A percentile compares a stretch with the other conserved stretches of the same genome.
Conservation (phyloP, 164 flowering plant genomes). For the Nelumbo lutea region DNA sequence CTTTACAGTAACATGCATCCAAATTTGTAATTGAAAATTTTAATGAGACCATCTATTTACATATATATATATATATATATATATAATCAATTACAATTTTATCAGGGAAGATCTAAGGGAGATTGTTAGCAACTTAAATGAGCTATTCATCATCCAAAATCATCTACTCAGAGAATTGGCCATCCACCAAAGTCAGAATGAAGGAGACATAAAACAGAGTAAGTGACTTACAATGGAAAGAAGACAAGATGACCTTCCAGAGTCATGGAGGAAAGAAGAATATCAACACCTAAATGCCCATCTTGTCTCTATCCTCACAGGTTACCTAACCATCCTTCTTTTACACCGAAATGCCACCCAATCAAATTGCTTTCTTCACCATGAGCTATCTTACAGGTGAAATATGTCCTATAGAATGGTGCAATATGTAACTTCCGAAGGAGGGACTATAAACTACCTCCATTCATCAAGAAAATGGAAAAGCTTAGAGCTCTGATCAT, state of each 20-base stretch:
- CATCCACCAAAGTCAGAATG: slow-evolving; percentile 19
- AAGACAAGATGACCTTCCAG: slow-evolving; percentile 22
- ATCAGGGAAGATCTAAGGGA: slow-evolving; percentile 33
- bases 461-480: slow-evolving; percentile 19
- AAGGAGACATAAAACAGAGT: neutral
- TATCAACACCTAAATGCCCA: slow-evolving; percentile 17
- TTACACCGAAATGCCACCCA: neutral
- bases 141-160: slow-evolving; percentile 31
- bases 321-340: slow-evolving; percentile 2
- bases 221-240: slow-evolving; percentile 26
- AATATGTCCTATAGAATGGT: slow-evolving; percentile 21
- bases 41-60: neutral
- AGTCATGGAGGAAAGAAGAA: slow-evolving; percentile 17
- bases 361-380: neutral
- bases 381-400: slow-evolving; percentile 18
- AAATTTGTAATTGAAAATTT: neutral
- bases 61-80: neutral
- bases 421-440: slow-evolving; percentile 16
- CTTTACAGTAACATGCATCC: too few relatives aligned
- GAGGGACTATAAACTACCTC: slow-evolving; percentile 19
- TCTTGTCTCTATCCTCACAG: slow-evolving; percentile 40
- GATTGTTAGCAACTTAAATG: slow-evolving; percentile 22
- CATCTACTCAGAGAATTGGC: slow-evolving; percentile 47
- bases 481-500: slow-evolving; percentile 25
- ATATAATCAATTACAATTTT: neutral